Conservation (phyloP, 1,284 basidiomycete genomes). For the Cryptococcus maquisensis region DNA sequence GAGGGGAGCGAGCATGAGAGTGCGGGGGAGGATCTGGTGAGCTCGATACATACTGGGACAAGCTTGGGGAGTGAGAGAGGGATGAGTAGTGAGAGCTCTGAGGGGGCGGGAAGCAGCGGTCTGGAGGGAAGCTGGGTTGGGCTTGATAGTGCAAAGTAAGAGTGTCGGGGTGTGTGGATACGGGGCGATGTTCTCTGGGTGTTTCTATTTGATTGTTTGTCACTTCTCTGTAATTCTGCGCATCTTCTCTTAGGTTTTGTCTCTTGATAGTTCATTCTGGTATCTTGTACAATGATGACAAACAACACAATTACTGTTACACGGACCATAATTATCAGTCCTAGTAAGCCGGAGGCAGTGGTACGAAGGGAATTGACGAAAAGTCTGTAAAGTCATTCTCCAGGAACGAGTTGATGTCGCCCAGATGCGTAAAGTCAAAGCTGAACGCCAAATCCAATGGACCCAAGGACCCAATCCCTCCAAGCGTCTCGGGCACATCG, state of each 20-base stretch:
- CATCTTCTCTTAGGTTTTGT: no score
- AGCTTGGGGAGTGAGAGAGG: conserved; percentile 16
- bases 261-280: no score
- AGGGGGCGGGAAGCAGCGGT: conserved; percentile 16
- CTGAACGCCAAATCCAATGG: conserved; percentile 12
- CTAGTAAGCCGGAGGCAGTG: no score
- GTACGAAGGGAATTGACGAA: no score
- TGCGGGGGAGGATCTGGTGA: conserved; percentile 34
- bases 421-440: conserved; percentile 13
- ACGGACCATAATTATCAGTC: no score
- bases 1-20: conserved; percentile 31
- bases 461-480: not conserved
- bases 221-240: no score
- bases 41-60: conserved; percentile 38
- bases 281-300: no score
- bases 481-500: not conserved
- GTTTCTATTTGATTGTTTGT: no score
- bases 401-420: conserved; percentile 8
- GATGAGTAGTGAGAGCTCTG: conserved; percentile 12
- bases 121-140: conserved; percentile 42
- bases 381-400: conserved; percentile 1
- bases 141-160: conserved; percentile 22
- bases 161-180: not conserved
- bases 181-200: not conserved
- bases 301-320: no score